Evolutionary conservation across 306 rosid genomes (phyloP), one percentile per base, ranked within the genome.

Genomic region (Inga oerstediana): DNA sequence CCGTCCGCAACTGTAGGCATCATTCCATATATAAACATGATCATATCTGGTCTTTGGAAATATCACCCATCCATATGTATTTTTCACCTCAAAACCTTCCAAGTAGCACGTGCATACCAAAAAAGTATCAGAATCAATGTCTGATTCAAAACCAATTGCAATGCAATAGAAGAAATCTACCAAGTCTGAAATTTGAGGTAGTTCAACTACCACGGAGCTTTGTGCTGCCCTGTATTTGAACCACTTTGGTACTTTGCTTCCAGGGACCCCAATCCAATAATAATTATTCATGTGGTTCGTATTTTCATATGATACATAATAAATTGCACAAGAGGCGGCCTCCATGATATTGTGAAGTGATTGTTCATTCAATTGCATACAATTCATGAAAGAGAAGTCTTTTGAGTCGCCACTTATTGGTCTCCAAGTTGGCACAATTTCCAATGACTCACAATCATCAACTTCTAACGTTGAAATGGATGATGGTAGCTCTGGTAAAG

Each of bases 231-330:
- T 8, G 22, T 8, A 68, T 16, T 4, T 17, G 48, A 68, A 16
- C 27, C 73, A 37, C 30, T 3, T 9, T 34, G 48, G 73, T 68
- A 68, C 46, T 32, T 7, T 35, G 13, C 46, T 35, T 67, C 72
- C 46, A 0, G 72, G 24, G 2, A 22, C 5, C 0, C 0, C 0
- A 61, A 61, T 4, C 16, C 1, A 54, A 54, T 0, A 19, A 52
- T 1, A 0, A 0, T 0, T 0, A 0, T n/a, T 0, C 3, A 7
- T 5, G 61, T 19, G 1, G 0, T 12, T 12, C 19, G 0, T 4
- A 20, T 19, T 7, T 56, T 20, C 2, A 20, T 7, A 10, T 0
- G 8, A 56, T 0, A 0, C 12, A 20, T 2, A 20, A 56, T 7
- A 20, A 20, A 51, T 32, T 32, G 22, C 0, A 13, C 2, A 16